These are phyloP conservation scores for Smallanthus sonchifolius DNA, from an alignment of 129 eudicot species.

Conservation along the genomic window DNA sequence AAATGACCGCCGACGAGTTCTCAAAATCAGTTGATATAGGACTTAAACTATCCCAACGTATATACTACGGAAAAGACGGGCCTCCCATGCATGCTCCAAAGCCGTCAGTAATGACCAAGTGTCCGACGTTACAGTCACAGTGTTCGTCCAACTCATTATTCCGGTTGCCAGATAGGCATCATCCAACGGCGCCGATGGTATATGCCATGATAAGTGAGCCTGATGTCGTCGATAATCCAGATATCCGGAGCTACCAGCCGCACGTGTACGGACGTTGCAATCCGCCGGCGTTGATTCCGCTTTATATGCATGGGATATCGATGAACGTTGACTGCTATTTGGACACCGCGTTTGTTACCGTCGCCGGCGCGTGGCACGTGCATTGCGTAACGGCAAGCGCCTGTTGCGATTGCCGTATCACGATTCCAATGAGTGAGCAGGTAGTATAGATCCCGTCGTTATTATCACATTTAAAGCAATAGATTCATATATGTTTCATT, in stretches of 20 bases:
- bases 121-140: slow-evolving; percentile 3
- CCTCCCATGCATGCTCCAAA: slow-evolving; percentile 22
- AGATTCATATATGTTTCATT: no score
- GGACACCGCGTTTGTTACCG: slow-evolving; percentile 71
- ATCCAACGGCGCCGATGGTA: slow-evolving; percentile 69
- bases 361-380: slow-evolving; percentile 68
- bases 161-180: slow-evolving; percentile 23
- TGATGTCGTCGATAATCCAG: slow-evolving; percentile 72
- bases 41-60: slow-evolving; percentile 55
- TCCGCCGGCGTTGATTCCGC: slow-evolving; percentile 83
- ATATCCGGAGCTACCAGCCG: slow-evolving; percentile 91
- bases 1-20: slow-evolving; percentile 53
- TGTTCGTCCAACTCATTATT: slow-evolving; percentile 15
- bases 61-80: slow-evolving; percentile 60
- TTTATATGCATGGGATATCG: slow-evolving; percentile 62
- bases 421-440: slow-evolving; percentile 86
- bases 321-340: slow-evolving; percentile 63
- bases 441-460: slow-evolving; percentile 18
- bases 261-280: slow-evolving; percentile 74
- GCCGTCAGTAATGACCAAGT: slow-evolving; percentile 15
- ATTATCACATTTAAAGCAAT: no score
- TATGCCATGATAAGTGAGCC: slow-evolving; percentile 78
- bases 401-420: slow-evolving; percentile 67
- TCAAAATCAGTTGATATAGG: slow-evolving; percentile 60
- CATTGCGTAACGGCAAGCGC: slow-evolving; percentile 63